These are phyloP conservation scores for Delitschia confertaspora DNA, from an alignment of 495 filamentous ascomycete genomes.

Conservation along the genomic window DNA sequence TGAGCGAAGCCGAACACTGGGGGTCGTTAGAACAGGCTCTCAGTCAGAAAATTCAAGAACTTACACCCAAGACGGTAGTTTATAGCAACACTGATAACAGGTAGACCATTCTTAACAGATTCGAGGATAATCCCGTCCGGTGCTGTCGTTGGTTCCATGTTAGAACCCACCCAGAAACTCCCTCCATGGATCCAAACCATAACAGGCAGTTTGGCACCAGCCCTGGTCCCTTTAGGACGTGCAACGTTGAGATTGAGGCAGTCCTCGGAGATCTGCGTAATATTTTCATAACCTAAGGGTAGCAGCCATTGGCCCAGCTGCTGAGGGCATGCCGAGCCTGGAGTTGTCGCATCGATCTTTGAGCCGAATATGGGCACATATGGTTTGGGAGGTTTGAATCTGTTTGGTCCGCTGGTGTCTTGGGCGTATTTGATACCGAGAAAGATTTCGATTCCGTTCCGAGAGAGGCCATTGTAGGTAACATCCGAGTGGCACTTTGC, in stretches of 20 bases:
- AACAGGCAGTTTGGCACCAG: background rate
- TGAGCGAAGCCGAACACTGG: constrained; percentile 16
- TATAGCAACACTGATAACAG: constrained; percentile 12
- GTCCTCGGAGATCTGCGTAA: constrained; percentile 11
- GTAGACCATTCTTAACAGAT: constrained; percentile 1
- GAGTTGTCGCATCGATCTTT: constrained; percentile 2
- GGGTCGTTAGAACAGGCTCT: background rate
- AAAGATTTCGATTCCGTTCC: constrained; percentile 10
- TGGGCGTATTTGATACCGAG: constrained; percentile 3
- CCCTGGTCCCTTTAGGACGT: background rate
- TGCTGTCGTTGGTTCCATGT: constrained; percentile 8
- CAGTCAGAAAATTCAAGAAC: no score
- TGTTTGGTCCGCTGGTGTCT: constrained; percentile 6
- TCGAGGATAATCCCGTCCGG: constrained; percentile 9
- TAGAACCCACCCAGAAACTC: constrained; percentile 13
- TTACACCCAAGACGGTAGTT: constrained; percentile 18
- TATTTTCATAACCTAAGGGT: constrained; percentile 4
- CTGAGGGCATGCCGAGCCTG: constrained; percentile 9
- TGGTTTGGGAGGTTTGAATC: constrained; percentile 13
- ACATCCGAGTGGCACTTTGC: constrained; percentile 17
- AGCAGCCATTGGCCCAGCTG: constrained; percentile 6
- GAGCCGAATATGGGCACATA: background rate
- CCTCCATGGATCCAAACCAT: constrained; percentile 22
- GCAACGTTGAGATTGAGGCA: constrained; percentile 13
- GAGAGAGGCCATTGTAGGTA: background rate